Percentiles rank a stretch among this genome's conserved stretches.
These are phyloP conservation scores for Malassezia obtusa DNA, from an alignment of 1,284 basidiomycete genomes.

Conservation along the genomic window DNA sequence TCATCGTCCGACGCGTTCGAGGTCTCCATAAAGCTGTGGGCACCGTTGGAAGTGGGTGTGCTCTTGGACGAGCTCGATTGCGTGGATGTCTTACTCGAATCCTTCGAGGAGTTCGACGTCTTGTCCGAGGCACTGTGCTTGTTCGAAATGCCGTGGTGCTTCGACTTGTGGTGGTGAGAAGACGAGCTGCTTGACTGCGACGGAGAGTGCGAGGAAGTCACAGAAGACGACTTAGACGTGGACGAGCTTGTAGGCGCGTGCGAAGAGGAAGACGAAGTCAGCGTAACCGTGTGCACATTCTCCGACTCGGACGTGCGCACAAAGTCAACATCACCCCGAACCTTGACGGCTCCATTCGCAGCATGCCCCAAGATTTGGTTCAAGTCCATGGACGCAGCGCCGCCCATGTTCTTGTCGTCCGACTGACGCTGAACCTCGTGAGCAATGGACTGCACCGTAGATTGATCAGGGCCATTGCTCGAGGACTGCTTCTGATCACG, in stretches of 20 bases:
- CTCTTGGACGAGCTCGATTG: not conserved
- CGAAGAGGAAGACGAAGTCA: not conserved
- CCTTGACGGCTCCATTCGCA: not conserved
- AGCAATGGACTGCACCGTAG: not conserved
- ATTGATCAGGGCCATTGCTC: not conserved
- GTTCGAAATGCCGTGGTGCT: not conserved
- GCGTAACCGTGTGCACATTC: not conserved
- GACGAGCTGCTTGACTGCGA: not conserved
- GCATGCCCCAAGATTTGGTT: not conserved
- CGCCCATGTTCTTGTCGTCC: not conserved
- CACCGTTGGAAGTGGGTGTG: not conserved
- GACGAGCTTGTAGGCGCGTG: not conserved
- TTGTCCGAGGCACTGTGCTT: too few relatives aligned
- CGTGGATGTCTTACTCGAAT: not conserved
- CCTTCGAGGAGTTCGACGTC: not conserved
- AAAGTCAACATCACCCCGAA: not conserved
- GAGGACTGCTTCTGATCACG: not conserved
- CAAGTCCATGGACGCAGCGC: not conserved
- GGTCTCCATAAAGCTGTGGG: not conserved
- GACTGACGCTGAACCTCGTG: not conserved
- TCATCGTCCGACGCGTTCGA: not conserved
- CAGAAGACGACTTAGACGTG: not conserved
- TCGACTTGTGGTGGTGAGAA: not conserved
- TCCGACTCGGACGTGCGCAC: not conserved
- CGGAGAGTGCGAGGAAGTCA: not conserved